Percentiles rank a stretch among this genome's conserved stretches.
Conservation (phyloP, 1,284 basidiomycete genomes). For the Rhodotorula sp. region DNA sequence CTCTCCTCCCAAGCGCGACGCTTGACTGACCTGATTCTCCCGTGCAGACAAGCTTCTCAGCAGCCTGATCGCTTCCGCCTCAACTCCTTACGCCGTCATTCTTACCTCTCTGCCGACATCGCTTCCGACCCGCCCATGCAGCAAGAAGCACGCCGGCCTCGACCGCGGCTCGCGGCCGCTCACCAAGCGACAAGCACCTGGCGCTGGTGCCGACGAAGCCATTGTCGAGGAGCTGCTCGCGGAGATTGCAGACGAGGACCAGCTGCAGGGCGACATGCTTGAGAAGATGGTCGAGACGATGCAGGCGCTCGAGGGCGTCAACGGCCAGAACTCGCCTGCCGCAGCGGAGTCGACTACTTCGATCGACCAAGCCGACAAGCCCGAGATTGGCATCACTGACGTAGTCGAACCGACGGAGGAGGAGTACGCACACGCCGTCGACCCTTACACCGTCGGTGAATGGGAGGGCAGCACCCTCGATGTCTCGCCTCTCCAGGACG, state of each 20-base stretch:
- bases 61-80: background rate
- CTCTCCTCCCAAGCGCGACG: too few species aligned
- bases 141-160: background rate
- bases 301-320: background rate
- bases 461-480: slow-evolving; percentile 18
- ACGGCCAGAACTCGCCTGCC: background rate
- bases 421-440: background rate
- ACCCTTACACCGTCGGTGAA: background rate
- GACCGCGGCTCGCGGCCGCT: background rate
- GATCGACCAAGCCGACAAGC: background rate
- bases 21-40: background rate
- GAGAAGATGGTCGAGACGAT: slow-evolving; percentile 14
- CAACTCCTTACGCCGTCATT: slow-evolving; percentile 16
- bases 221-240: slow-evolving; percentile 6
- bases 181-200: slow-evolving; percentile 8
- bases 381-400: background rate
- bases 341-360: background rate
- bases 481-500: background rate
- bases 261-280: slow-evolving; percentile 12
- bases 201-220: background rate
- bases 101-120: slow-evolving; percentile 23
- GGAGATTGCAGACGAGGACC: slow-evolving; percentile 14
- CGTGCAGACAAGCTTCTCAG: background rate
- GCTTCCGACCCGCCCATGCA: background rate
- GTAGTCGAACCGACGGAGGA: background rate